Base-by-base conservation (phyloP, 192 early-diverging fungal genomes). In the Dissophora ornata region DNA sequence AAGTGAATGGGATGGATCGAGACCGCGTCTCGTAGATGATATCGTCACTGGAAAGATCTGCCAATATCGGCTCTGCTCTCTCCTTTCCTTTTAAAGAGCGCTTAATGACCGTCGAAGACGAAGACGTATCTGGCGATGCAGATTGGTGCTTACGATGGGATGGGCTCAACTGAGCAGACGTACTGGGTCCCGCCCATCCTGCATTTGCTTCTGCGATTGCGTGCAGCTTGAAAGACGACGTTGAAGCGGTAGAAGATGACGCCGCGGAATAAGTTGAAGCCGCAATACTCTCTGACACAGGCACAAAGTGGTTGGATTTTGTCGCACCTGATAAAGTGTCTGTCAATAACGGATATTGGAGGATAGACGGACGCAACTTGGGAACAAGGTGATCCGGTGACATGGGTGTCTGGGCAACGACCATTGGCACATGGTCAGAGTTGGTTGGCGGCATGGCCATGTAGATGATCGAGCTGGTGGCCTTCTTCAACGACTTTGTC, bases 381-480 rank as follows among this genome's bases (percentile, higher is more conserved):
- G 69, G 69, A 22, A 71, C 38, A 22, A 77, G 36, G 21, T 59
- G 57, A 26, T 77, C 73, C 3, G 73, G 73, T 0, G 73, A 77
- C 73, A 77, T 77, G 25, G 73, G 73, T 7, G 73, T 77, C 25
- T 77, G 73, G 4, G 73, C 64, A 1, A 77, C 73, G 22, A 77
- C 58, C 73, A 77, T 77, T 11, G 73, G 73, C 32, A 67, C 24
- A 40, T 62, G 40, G 29, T 77, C 73, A 10, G 46, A 49, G 26
- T 58, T 77, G 22, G 64, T 67, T 15, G 73, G 73, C 3, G 73
- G 73, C 64, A 77, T 77, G 22, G 73, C 73, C 73, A 77, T 77
- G 44, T 67, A 77, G 53, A 77, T 24, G 53, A 77, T 77, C 3
- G 73, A 77, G 40, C 30, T 77, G 52, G 73, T 77, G n/a, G 73